A percentile compares a stretch with the other conserved stretches of the same genome.
phyloP scores from a whole-genome alignment of 1,284 basidiomycete genomes.

The Albatrellus sp. region DNA sequence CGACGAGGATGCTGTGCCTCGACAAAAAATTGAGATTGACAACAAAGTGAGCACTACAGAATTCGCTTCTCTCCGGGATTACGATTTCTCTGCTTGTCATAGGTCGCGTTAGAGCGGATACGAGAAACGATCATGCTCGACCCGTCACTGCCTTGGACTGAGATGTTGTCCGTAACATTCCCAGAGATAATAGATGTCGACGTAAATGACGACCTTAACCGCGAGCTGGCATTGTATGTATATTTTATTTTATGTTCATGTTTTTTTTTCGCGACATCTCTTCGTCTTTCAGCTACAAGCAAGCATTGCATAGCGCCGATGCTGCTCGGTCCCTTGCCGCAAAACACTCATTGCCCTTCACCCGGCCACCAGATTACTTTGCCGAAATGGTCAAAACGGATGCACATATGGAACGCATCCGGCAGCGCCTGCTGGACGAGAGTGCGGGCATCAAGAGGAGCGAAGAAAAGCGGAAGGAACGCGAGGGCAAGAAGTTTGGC shows the following conservation, averaged over 20 bases:
- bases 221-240: slow-evolving; percentile 90
- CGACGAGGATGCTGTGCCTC: slow-evolving; percentile 68
- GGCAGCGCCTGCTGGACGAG: slow-evolving; percentile 86
- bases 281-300: slow-evolving; percentile 73
- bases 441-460: slow-evolving; percentile 80
- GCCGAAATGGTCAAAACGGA: slow-evolving; percentile 99
- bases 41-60: slow-evolving; percentile 50
- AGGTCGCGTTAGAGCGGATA: slow-evolving; percentile 77
- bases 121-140: slow-evolving; percentile 71
- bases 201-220: slow-evolving; percentile 81
- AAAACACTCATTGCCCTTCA: slow-evolving; percentile 75
- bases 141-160: slow-evolving; percentile 72
- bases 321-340: slow-evolving; percentile 64
- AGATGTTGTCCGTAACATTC: slow-evolving; percentile 69
- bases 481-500: slow-evolving; percentile 96
- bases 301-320: slow-evolving; percentile 78
- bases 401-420: slow-evolving; percentile 94
- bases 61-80: not conserved
- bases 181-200: slow-evolving; percentile 68
- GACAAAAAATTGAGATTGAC: slow-evolving; percentile 74
- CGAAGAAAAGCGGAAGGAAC: slow-evolving; percentile 85
- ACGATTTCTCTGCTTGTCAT: slow-evolving; percentile 5
- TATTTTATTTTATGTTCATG: not conserved
- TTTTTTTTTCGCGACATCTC: not conserved
- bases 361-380: slow-evolving; percentile 91